Base-by-base conservation (phyloP, 2,329 filamentous ascomycete species). In the Fusarium beomiforme region DNA sequence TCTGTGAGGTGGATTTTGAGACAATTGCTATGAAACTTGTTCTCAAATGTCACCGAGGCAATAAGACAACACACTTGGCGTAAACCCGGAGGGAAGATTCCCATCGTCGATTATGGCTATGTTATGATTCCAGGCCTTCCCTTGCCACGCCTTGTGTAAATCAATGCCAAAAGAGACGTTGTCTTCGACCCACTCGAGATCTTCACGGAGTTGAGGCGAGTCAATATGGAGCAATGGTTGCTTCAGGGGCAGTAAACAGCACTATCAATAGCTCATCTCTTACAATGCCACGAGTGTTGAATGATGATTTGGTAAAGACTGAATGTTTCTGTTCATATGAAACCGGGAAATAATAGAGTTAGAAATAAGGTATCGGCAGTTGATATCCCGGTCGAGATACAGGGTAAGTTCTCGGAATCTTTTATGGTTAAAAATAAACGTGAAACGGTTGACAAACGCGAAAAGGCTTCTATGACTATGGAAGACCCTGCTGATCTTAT, bases 401-500 rank as follows among this genome's bases (percentile, higher is more conserved):
- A 64, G 61, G 59, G 61, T 64, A 64, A 41, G 41, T 44, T 29
- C 6, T 34, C 8, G 8, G 12, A 17, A 12, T 60, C 31, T 12
- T 33, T 44, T 23, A 19, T 5, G 37, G 43, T 29, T 63, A 63
- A 63, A 63, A 63, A 63, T 63, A 63, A 63, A 63, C 12, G 31
- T 54, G 58, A 63, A 63, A 63, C 60, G 24, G 14, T 39, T n/a
- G 14, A 33, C 37, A 29, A 21, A 31, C 36, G 21, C 17, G 13
- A 19, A 5, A 21, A 58, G 34, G 12, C 24, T n/a, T 19, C 14
- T 21, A n/a, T 9, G 2, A 19, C 8, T 53, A 13, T 17, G 9
- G 23, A 26, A 31, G 31, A 44, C 11, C 29, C 4, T 29, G 29
- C 29, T 10, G 29, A 29, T 44, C 31, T n/a, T 14, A 13, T 26